phyloP scores from a whole-genome alignment of 2,329 filamentous ascomycete genomes.

The Paracorniculantispora psalliotae region DNA sequence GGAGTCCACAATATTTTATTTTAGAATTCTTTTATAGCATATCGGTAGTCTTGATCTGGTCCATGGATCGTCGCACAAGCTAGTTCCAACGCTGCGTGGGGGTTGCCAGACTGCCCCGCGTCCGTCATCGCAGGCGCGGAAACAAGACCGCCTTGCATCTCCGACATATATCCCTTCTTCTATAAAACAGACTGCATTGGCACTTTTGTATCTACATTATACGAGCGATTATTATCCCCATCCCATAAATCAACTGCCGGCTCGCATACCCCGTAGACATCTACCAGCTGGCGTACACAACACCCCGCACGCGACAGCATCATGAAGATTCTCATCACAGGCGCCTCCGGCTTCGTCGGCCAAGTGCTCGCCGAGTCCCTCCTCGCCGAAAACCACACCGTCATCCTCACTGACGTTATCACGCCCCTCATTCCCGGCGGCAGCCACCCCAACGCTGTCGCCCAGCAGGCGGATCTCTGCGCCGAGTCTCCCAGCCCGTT shows the following conservation, averaged over 20 bases:
- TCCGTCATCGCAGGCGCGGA: neutral
- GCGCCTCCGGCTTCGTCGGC: conserved; percentile 57
- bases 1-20: neutral
- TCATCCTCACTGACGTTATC: conserved; percentile 53
- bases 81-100: neutral
- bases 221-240: neutral
- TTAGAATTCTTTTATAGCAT: neutral
- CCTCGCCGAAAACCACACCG: conserved; percentile 35
- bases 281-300: too few species aligned
- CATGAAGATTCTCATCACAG: conserved; percentile 50
- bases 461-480: conserved; percentile 15
- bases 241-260: neutral
- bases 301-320: neutral
- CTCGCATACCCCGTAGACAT: too few species aligned
- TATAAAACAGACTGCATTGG: too few species aligned
- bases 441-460: conserved; percentile 14
- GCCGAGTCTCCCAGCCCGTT: neutral
- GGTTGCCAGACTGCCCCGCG: neutral
- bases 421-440: conserved; percentile 40
- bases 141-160: neutral
- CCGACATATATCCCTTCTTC: too few species aligned
- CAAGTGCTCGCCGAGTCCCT: conserved; percentile 53
- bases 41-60: neutral
- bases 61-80: neutral
- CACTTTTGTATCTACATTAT: neutral